Evolutionary conservation across 1,284 basidiomycete species (phyloP).

Genomic region (Ceratobasidium sp.): DNA sequence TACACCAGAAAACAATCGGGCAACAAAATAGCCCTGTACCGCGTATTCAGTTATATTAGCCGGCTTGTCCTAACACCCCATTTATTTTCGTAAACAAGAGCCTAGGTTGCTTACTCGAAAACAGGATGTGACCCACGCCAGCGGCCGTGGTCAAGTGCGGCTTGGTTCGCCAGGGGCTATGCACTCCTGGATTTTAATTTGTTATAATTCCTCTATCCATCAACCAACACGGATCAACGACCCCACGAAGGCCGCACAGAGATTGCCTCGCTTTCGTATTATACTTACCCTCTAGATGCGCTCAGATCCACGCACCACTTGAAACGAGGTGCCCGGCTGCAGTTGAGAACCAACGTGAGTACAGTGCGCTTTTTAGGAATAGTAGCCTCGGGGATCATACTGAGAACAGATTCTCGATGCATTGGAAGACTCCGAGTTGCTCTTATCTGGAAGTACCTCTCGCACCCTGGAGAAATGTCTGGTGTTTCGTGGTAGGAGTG

Average conservation of each 20-base stretch:
- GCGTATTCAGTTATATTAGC: not conserved
- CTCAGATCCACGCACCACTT: not conserved
- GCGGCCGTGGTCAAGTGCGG: not conserved
- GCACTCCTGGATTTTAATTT: not conserved
- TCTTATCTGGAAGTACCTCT: not conserved
- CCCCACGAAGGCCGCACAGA: not conserved
- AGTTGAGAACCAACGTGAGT: not conserved
- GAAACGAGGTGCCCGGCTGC: not conserved
- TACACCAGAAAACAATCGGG: not conserved
- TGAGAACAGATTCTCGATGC: not conserved
- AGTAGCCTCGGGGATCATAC: not conserved
- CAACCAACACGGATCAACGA: not conserved
- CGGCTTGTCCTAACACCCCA: not conserved
- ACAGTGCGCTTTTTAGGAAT: not conserved
- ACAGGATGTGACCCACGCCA: not conserved
- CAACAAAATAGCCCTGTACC: not conserved
- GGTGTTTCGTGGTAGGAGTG: not conserved
- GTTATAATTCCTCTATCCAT: not conserved
- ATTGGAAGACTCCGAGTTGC: not conserved
- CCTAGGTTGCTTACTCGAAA: not conserved
- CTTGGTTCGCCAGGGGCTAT: not conserved
- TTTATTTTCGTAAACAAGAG: not conserved
- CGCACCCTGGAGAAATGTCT: not conserved
- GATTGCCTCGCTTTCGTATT: not conserved
- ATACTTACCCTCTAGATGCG: not conserved